A percentile compares a stretch with the other conserved stretches of the same genome.
phyloP scores from a whole-genome alignment of 495 filamentous ascomycete species.

The Xylaria palmicola region DNA sequence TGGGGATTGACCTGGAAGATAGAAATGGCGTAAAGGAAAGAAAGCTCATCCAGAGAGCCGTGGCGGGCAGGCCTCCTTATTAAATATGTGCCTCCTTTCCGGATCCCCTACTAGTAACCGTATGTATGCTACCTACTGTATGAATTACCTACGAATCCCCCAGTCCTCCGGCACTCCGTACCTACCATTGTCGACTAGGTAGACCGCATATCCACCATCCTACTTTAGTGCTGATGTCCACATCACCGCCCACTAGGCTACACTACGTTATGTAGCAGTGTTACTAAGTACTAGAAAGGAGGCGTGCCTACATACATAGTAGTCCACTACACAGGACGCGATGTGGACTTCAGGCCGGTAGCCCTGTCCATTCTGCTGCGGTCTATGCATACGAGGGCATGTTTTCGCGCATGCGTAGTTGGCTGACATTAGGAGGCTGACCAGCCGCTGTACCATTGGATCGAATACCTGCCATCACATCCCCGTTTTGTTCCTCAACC shows the following conservation, averaged over 20 bases:
- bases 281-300: too few relatives aligned
- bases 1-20: slow-evolving; percentile 3
- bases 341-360: background rate
- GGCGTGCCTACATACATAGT: too few relatives aligned
- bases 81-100: slow-evolving; percentile 16
- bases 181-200: slow-evolving; percentile 3
- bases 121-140: background rate
- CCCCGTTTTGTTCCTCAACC: background rate
- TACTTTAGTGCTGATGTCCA: slow-evolving; percentile 7
- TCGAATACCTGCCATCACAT: background rate
- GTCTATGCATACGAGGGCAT: slow-evolving; percentile 6
- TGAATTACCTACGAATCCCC: background rate
- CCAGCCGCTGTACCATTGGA: slow-evolving; percentile 8
- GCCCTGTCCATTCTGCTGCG: background rate
- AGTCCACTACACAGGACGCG: too few relatives aligned
- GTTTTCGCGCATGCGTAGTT: slow-evolving; percentile 8
- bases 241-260: background rate
- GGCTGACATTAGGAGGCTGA: slow-evolving; percentile 7
- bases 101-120: background rate
- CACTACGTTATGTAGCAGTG: background rate
- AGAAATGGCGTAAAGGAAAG: slow-evolving; percentile 11
- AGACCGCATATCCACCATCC: slow-evolving; percentile 4
- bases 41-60: background rate
- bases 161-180: background rate
- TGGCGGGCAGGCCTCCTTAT: slow-evolving; percentile 6